Conservation (phyloP, 495 filamentous ascomycete species). For the Friedmanniomyces endolithicus region DNA sequence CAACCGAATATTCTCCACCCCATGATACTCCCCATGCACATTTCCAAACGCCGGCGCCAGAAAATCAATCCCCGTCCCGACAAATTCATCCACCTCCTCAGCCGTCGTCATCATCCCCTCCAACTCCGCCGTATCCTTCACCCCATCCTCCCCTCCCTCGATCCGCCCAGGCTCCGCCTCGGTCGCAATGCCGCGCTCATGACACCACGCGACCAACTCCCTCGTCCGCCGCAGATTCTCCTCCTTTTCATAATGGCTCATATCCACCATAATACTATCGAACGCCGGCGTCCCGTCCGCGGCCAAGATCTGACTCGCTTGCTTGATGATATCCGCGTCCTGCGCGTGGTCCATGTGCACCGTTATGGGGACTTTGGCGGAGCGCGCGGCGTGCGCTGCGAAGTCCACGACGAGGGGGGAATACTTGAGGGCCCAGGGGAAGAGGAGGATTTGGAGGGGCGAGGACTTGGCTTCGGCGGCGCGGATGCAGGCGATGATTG, state of each 20-base stretch:
- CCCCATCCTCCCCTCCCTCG: slow-evolving; percentile 74
- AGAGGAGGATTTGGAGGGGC: slow-evolving; percentile 71
- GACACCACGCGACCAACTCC: slow-evolving; percentile 59
- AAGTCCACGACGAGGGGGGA: slow-evolving; percentile 48
- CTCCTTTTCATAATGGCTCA: slow-evolving; percentile 58
- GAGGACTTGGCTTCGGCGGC: slow-evolving; percentile 63
- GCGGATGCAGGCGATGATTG: slow-evolving; percentile 64
- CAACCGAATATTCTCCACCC: slow-evolving; percentile 39
- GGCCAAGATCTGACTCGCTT: neutral
- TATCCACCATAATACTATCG: slow-evolving; percentile 28
- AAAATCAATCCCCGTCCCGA: slow-evolving; percentile 69
- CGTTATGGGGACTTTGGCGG: slow-evolving; percentile 37
- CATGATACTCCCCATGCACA: slow-evolving; percentile 70
- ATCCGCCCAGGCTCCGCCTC: slow-evolving; percentile 76
- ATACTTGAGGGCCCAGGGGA: slow-evolving; percentile 74
- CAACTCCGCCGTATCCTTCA: slow-evolving; percentile 62
- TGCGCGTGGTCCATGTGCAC: slow-evolving; percentile 30
- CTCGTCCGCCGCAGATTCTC: slow-evolving; percentile 63
- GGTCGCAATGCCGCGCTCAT: slow-evolving; percentile 60
- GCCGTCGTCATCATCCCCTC: slow-evolving; percentile 64
- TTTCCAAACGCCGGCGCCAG: slow-evolving; percentile 81
- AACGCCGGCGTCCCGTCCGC: neutral
- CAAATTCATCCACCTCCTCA: slow-evolving; percentile 64
- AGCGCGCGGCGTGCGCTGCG: slow-evolving; percentile 49
- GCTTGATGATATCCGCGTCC: slow-evolving; percentile 22